Conservation (phyloP, 192 early-diverging fungal genomes). For the Powellomyces hirtus region DNA sequence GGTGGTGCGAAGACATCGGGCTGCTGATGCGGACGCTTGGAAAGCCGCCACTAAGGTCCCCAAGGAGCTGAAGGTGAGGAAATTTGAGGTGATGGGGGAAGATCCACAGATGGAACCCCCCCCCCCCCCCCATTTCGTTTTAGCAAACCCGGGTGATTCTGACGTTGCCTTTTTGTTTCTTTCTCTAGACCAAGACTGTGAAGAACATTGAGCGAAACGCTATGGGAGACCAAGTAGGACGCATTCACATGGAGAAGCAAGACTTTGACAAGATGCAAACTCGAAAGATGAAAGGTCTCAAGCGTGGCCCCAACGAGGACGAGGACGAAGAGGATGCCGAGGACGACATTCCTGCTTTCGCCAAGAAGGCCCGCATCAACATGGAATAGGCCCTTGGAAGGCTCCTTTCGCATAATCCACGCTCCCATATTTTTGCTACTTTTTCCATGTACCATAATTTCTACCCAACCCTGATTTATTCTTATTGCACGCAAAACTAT, state of each 20-base stretch:
- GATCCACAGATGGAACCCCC: too few species aligned
- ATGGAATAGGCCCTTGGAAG: too few species aligned
- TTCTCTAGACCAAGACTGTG: conserved; percentile 67
- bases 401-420: too few species aligned
- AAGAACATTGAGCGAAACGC: conserved; percentile 91
- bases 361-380: neutral
- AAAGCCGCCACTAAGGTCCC: conserved; percentile 81
- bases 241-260: conserved; percentile 90
- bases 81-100: too few species aligned
- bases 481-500: too few species aligned
- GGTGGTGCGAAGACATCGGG: conserved; percentile 66
- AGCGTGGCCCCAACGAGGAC: conserved; percentile 48
- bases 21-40: conserved; percentile 77
- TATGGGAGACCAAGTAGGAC: conserved; percentile 89
- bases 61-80: conserved; percentile 77
- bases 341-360: conserved; percentile 11
- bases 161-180: neutral
- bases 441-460: too few species aligned
- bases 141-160: too few species aligned
- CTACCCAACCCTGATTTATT: too few species aligned
- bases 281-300: conserved; percentile 97
- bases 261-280: conserved; percentile 92
- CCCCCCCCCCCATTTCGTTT: too few species aligned
- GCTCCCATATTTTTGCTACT: too few species aligned
- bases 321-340: conserved; percentile 40